Evolutionary conservation across 495 filamentous ascomycete species (phyloP), one percentile per base, ranked within the genome.

Genomic region (Rusavskia elegans): DNA sequence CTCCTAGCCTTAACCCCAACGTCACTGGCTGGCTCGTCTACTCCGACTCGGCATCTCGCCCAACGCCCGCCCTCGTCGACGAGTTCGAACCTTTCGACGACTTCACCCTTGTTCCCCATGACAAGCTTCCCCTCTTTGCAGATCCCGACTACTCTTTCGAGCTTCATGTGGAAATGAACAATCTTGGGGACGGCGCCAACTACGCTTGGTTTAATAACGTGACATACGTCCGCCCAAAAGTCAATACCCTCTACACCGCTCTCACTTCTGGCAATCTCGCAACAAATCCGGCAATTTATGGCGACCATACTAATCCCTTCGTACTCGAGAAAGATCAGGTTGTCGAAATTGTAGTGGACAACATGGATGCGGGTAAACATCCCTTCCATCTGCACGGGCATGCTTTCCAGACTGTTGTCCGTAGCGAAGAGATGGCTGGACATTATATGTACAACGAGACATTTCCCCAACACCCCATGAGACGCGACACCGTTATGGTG

Each of bases 321-420:
- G 66, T 89, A 23, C 71, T 89, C 1, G 62, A 79, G 3, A 76
- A 79, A 51, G 71, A 71, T 50, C 67, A 88, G 40, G 64, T 85
- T 20, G 71, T 89, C 45, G 81, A 90, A 50, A 81, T 90, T 42
- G 64, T 87, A 16, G 55, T 90, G 23, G 89, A 90, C 77, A 90
- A 87, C 60, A 57, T 73, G 20, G 84, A 88, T 57, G 54, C 74
- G 0, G 81, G 81, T 48, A 79, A 72, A 46, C 85, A 90, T 62
- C 85, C 85, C 2, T 89, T 88, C 73, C 85, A 90, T 68, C 70
- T 90, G 3, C 85, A 89, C 70, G 85, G 85, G 4, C 85, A 89
- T 66, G 70, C 74, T 53, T 89, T 90, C 70, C 85, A 89, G 61
- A 67, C 81, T 25, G 65, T 82, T 39, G 65, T 63, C 21, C 75